Evolutionary conservation across 331 rosid genomes (phyloP).

Genomic region (Telfairia occidentalis): DNA sequence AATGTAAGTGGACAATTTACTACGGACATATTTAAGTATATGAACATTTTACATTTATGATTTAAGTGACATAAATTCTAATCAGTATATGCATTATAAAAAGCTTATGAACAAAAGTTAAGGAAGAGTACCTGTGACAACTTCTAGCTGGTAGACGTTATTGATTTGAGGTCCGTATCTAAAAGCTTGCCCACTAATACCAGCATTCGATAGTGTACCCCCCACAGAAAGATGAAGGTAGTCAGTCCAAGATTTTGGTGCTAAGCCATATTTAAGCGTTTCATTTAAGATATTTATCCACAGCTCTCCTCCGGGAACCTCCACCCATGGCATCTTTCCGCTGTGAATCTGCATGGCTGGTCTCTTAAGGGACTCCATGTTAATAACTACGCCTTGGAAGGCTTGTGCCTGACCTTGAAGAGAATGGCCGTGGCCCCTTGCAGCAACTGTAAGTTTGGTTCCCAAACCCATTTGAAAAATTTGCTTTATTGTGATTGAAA

Average conservation of each 20-base stretch:
- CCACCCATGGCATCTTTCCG: conserved; percentile 61
- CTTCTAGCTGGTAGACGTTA: conserved; percentile 63
- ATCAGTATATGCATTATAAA: not conserved
- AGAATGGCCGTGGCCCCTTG: conserved; percentile 93
- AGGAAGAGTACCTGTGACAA: conserved; percentile 59
- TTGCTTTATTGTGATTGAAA: conserved; percentile 48
- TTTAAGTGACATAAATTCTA: not conserved
- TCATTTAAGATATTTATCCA: conserved; percentile 91
- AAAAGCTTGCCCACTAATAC: conserved; percentile 90
- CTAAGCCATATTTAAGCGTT: conserved; percentile 62
- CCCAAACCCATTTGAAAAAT: conserved; percentile 41
- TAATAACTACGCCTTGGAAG: conserved; percentile 59
- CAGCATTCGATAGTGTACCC: conserved; percentile 86
- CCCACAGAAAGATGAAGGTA: conserved; percentile 91
- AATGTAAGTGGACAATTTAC: not conserved
- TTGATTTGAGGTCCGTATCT: conserved; percentile 84
- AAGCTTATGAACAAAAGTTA: not conserved
- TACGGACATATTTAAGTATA: not conserved
- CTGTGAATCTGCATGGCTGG: conserved; percentile 33
- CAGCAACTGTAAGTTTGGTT: conserved; percentile 59
- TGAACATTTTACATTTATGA: not conserved
- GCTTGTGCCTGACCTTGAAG: conserved; percentile 78
- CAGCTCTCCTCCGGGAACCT: conserved; percentile 77
- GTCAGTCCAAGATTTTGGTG: conserved; percentile 98
- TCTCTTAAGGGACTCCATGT: conserved; percentile 69